Evolutionary conservation across 371 early-diverging fungal species (phyloP).

Genomic region (Blyttiomyces sp.): DNA sequence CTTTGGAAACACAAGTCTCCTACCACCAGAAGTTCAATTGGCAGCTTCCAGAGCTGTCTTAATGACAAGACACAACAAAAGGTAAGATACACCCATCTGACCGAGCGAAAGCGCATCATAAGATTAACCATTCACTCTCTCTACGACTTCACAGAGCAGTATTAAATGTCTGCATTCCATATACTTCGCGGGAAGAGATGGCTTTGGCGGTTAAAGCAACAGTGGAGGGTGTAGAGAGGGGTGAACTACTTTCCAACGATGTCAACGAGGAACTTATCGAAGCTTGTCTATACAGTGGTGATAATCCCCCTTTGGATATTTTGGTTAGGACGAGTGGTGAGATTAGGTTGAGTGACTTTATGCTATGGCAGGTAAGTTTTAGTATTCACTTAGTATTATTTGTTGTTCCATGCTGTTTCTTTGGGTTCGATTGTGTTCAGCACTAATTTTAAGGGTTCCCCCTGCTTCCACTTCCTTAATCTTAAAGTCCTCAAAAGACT

Average conservation of each 20-base stretch:
- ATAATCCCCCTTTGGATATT: slow-evolving; percentile 81
- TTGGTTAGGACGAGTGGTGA: slow-evolving; percentile 97
- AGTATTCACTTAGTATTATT: slow-evolving; percentile 23
- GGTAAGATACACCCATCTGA: too few species aligned
- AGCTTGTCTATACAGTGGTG: neutral
- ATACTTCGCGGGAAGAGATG: slow-evolving; percentile 95
- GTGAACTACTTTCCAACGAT: slow-evolving; percentile 52
- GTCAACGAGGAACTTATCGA: slow-evolving; percentile 36
- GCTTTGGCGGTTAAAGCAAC: slow-evolving; percentile 33
- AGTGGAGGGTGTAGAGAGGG: slow-evolving; percentile 48
- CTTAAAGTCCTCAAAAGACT: slow-evolving; percentile 43
- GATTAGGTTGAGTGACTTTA: slow-evolving; percentile 93
- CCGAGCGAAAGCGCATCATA: too few species aligned
- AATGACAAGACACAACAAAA: slow-evolving; percentile 64
- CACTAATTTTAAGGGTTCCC: neutral
- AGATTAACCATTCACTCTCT: too few species aligned
- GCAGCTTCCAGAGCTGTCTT: slow-evolving; percentile 61
- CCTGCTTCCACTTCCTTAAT: neutral
- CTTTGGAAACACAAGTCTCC: slow-evolving; percentile 71
- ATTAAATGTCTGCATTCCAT: slow-evolving; percentile 95
- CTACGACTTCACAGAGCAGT: too few species aligned
- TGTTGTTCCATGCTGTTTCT: slow-evolving; percentile 1
- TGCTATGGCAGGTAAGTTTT: slow-evolving; percentile 85
- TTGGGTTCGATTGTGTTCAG: neutral
- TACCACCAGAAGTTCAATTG: slow-evolving; percentile 64